Base-by-base conservation (phyloP, 2,329 filamentous ascomycete species). In the Ambrosiella xylebori region DNA sequence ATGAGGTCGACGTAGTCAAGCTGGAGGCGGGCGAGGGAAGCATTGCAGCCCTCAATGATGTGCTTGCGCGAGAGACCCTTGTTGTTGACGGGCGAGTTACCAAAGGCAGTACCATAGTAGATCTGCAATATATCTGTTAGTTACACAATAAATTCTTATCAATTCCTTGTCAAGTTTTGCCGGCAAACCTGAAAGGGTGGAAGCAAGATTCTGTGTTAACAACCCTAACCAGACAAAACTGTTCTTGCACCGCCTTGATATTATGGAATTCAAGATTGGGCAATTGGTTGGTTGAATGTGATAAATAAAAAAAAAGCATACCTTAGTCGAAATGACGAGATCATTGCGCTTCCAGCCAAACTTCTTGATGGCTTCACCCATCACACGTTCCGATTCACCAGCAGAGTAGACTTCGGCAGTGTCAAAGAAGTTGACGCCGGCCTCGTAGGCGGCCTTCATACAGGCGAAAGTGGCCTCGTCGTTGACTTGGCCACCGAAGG, bases 401-500 rank as follows among this genome's bases (percentile, higher is more conserved):
- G 70, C 76, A 61, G 75, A 71, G 64, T 82, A 83, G n/a, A 61
- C 71, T 66, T 82, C 79, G 39, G 80, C 79, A 45, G 74, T 77
- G 65, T 82, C 79, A 63, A 82, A 82, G 68, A 80, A 81, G 69
- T 82, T 82, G 65, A 82, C 73, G 2, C 79, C 79, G 54, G 70
- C 70, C 63, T 81, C 76, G 63, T 79, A 81, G 4, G 79, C 79
- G 2, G 76, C 74, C 70, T 81, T 79, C 76, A 81, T 80, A 66
- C 78, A 81, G 54, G 73, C 72, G 65, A 78, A 80, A 47, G 58
- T 61, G 3, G 54, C 60, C 45, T 59, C 55, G 66, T 81, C 77
- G 58, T 82, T 80, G 37, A 87, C 81, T 63, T 86, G 82, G 15
- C 84, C 84, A 57, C 85, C 85, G 63, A 86, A 88, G 0, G 85